Evolutionary conservation across 1,139 yeast species (phyloP).

Genomic region (Yamadazyma trypodendri): DNA sequence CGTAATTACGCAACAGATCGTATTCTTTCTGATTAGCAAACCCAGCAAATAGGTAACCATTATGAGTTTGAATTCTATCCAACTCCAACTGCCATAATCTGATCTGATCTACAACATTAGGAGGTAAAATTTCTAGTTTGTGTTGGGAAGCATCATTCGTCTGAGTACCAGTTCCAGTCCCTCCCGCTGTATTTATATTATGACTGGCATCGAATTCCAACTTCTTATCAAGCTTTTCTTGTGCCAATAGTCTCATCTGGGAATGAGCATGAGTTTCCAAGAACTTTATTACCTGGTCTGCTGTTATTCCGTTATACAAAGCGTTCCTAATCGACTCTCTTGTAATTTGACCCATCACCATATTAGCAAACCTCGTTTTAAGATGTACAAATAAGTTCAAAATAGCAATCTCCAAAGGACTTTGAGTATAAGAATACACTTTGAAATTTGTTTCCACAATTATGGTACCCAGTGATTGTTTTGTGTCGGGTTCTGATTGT

Average conservation of each 20-base stretch:
- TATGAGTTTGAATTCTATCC: conserved; percentile 86
- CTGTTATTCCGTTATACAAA: conserved; percentile 82
- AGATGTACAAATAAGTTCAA: conserved; percentile 83
- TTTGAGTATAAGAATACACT: conserved; percentile 88
- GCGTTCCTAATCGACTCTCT: conserved; percentile 90
- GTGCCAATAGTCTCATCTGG: conserved; percentile 76
- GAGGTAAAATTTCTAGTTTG: conserved; percentile 72
- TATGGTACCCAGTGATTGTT: conserved; percentile 58
- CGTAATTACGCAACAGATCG: conserved; percentile 70
- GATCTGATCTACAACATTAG: conserved; percentile 94
- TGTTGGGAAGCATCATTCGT: conserved; percentile 35
- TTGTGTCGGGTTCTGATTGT: conserved; percentile 15
- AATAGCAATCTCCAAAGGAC: conserved; percentile 94
- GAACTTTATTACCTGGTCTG: conserved; percentile 90
- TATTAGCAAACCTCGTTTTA: conserved; percentile 80
- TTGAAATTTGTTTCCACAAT: conserved; percentile 93
- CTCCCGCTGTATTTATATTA: conserved; percentile 50
- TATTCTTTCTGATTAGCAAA: conserved; percentile 78
- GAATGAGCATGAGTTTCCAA: conserved; percentile 93
- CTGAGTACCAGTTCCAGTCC: conserved; percentile 37
- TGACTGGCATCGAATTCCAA: conserved; percentile 63
- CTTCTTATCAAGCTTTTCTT: conserved; percentile 64
- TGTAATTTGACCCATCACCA: conserved; percentile 92
- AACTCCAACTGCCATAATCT: conserved; percentile 93
- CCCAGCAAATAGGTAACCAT: conserved; percentile 86